Conservation (phyloP, 371 early-diverging fungal species). For the Amoeboaphelidium protococcarum region DNA sequence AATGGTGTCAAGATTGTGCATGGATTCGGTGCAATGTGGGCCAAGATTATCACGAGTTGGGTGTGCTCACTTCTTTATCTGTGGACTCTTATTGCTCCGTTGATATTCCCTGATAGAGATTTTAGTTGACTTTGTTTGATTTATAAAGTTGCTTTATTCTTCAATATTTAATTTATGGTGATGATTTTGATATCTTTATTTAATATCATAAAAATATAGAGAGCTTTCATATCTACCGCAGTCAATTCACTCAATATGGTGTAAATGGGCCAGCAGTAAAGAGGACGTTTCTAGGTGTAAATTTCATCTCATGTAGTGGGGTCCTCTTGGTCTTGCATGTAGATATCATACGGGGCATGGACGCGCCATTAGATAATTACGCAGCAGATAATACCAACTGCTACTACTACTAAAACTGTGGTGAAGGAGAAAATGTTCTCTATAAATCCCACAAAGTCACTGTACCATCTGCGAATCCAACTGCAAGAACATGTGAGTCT, state of each 20-base stretch:
- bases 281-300: slow-evolving; percentile 66
- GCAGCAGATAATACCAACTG: neutral
- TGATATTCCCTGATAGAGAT: slow-evolving; percentile 2
- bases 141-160: too few relatives aligned
- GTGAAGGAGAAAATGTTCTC: slow-evolving; percentile 5
- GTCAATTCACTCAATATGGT: too few relatives aligned
- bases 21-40: slow-evolving; percentile 3
- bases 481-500: slow-evolving; percentile 1
- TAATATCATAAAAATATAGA: too few relatives aligned
- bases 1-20: neutral
- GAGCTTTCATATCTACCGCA: too few relatives aligned
- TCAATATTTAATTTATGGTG: too few relatives aligned
- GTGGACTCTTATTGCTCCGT: slow-evolving; percentile 7
- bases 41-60: slow-evolving; percentile 3
- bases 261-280: slow-evolving; percentile 18
- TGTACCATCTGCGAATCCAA: slow-evolving; percentile 12
- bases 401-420: slow-evolving; percentile 1
- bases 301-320: slow-evolving; percentile 60
- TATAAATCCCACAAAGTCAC: slow-evolving; percentile 8
- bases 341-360: slow-evolving; percentile 26
- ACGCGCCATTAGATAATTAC: slow-evolving; percentile 1
- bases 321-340: slow-evolving; percentile 78
- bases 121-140: too few relatives aligned
- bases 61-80: slow-evolving; percentile 2
- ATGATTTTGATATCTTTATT: too few relatives aligned